A percentile compares a stretch with the other conserved stretches of the same genome.
Conservation (phyloP, 352 stramenopile species). For the Globisporangium yorkense region DNA sequence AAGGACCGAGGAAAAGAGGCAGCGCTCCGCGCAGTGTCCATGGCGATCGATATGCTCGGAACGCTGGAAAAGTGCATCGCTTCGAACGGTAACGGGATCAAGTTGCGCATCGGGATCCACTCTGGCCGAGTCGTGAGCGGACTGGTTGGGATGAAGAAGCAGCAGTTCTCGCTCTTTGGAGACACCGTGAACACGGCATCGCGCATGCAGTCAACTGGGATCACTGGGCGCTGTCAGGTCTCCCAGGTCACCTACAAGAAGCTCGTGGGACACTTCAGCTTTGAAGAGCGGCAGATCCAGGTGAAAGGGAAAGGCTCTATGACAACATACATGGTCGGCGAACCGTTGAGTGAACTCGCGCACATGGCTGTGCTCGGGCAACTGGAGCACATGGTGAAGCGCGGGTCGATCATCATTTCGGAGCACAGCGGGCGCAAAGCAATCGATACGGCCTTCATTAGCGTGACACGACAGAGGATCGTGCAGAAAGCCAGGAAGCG, state of each 20-base stretch:
- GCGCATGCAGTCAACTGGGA: slow-evolving; percentile 87
- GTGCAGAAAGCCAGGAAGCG: slow-evolving; percentile 41
- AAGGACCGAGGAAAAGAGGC: slow-evolving; percentile 72
- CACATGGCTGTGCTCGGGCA: slow-evolving; percentile 51
- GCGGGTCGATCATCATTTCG: slow-evolving; percentile 55
- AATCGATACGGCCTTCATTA: slow-evolving; percentile 51
- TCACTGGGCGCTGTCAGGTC: slow-evolving; percentile 74
- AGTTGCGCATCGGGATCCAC: slow-evolving; percentile 89
- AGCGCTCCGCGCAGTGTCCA: slow-evolving; percentile 63
- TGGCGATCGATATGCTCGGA: slow-evolving; percentile 74
- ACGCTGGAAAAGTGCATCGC: slow-evolving; percentile 63
- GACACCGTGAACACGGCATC: slow-evolving; percentile 90
- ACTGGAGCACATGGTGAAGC: slow-evolving; percentile 61
- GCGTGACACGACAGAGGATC: slow-evolving; percentile 39
- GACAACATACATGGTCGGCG: slow-evolving; percentile 78
- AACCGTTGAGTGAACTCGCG: slow-evolving; percentile 58
- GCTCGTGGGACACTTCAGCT: slow-evolving; percentile 62
- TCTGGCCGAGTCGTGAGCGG: slow-evolving; percentile 85
- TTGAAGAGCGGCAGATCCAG: slow-evolving; percentile 76
- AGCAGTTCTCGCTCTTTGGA: slow-evolving; percentile 91
- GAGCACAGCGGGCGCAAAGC: slow-evolving; percentile 31
- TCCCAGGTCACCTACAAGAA: slow-evolving; percentile 84
- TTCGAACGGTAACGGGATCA: slow-evolving; percentile 78
- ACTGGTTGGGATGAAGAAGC: slow-evolving; percentile 90
- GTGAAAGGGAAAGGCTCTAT: slow-evolving; percentile 85